Conservation (phyloP, 108 stramenopile species). For the Stephanodiscus minutulus region DNA sequence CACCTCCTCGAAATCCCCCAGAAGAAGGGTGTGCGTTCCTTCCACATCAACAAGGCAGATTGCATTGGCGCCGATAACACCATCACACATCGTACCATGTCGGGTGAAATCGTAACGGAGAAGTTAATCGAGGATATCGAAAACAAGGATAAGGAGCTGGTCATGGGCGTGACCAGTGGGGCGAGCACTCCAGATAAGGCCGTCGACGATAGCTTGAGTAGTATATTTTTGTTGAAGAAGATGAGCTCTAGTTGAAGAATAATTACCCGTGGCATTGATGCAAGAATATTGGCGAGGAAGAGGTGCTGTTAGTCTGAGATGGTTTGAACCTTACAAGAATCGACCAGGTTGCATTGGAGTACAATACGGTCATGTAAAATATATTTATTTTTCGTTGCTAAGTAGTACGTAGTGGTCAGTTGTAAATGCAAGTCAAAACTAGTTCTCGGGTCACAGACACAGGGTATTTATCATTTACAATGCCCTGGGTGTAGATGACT, state of each 20-base stretch:
- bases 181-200: slow-evolving; percentile 94
- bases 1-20: slow-evolving; percentile 94
- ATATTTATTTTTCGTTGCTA: neutral
- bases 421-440: no score
- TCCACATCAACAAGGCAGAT: slow-evolving; percentile 92
- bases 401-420: no score
- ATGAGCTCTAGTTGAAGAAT: slow-evolving; percentile 25
- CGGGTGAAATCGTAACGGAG: slow-evolving; percentile 87
- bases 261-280: neutral
- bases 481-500: no score
- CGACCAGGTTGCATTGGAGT: neutral
- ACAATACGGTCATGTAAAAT: neutral
- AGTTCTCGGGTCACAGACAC: no score
- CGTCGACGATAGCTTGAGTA: slow-evolving; percentile 84
- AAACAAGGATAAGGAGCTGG: slow-evolving; percentile 63
- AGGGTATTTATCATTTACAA: no score
- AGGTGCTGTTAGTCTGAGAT: no score
- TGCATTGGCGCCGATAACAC: slow-evolving; percentile 89
- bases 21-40: slow-evolving; percentile 81
- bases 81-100: slow-evolving; percentile 82
- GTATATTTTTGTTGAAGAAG: slow-evolving; percentile 86
- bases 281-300: neutral
- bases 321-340: neutral
- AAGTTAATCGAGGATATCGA: slow-evolving; percentile 69
- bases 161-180: slow-evolving; percentile 94